phyloP scores from a whole-genome alignment of 2,329 filamentous ascomycete species.

The Fusarium graminum region DNA sequence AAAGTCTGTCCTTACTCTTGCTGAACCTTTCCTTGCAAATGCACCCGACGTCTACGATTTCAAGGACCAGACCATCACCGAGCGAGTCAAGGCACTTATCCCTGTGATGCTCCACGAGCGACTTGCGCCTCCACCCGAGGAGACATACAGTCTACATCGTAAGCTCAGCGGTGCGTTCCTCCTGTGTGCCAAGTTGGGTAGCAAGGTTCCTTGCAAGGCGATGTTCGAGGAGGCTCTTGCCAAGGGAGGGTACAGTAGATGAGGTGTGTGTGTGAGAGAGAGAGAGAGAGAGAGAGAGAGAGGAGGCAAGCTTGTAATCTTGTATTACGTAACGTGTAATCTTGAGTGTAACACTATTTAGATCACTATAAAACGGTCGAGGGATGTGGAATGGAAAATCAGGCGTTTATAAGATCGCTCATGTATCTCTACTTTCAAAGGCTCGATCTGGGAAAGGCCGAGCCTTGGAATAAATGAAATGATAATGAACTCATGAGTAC shows the following conservation, averaged over 20 bases:
- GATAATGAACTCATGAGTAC: too few species aligned
- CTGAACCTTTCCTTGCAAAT: constrained; percentile 84
- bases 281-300: too few species aligned
- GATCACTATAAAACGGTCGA: constrained; percentile 22
- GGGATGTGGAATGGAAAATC: constrained; percentile 27
- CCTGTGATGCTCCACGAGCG: constrained; percentile 93
- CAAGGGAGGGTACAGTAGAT: constrained; percentile 52
- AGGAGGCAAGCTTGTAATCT: constrained; percentile 15
- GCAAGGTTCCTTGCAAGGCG: constrained; percentile 82
- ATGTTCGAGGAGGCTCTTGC: constrained; percentile 76
- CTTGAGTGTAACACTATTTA: constrained; percentile 37
- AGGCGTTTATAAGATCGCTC: constrained; percentile 8
- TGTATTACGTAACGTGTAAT: constrained; percentile 34
- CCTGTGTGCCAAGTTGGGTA: constrained; percentile 87
- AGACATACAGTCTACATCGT: constrained; percentile 95
- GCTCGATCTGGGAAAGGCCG: too few species aligned
- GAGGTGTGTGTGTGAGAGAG: too few species aligned
- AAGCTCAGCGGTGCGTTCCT: constrained; percentile 97
- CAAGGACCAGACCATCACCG: constrained; percentile 93
- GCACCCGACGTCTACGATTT: constrained; percentile 93
- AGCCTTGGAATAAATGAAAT: too few species aligned
- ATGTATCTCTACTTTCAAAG: too few species aligned
- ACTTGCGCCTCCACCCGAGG: constrained; percentile 91
- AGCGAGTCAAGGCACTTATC: constrained; percentile 88
- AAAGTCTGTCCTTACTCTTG: constrained; percentile 87